Evolutionary conservation across 441 rosid genomes (phyloP).

Genomic region (Flueggea neowawraea): DNA sequence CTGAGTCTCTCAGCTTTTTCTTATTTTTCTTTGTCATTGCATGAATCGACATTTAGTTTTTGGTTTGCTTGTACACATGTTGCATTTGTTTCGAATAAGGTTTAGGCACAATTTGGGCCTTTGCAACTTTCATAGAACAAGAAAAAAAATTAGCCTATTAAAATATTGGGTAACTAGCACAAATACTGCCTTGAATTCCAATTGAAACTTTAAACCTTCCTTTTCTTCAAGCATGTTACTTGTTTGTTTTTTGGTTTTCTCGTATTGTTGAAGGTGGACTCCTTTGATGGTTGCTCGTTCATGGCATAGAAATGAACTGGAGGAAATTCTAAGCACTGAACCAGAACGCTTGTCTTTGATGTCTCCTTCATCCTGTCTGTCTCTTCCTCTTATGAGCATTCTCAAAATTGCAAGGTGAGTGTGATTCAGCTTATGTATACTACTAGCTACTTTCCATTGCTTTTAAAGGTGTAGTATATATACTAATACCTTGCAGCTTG

Average conservation of each 20-base stretch:
- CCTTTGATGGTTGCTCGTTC: constrained; percentile 93
- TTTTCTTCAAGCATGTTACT: not conserved
- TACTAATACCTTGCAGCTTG: not conserved
- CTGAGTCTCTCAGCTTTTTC: no score
- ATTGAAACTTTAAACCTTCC: not conserved
- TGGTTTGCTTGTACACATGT: no score
- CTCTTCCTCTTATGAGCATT: constrained; percentile 94
- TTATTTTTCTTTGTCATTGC: no score
- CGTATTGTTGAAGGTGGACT: constrained; percentile 56
- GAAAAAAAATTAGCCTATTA: no score
- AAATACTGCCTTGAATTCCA: no score
- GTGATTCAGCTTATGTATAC: no score
- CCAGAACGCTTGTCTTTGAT: constrained; percentile 34
- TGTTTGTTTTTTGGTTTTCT: constrained; percentile 14
- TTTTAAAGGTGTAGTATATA: no score
- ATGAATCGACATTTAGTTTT: no score
- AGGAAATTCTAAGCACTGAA: constrained; percentile 56
- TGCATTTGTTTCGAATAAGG: not conserved
- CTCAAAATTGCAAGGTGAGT: constrained; percentile 84
- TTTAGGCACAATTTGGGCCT: not conserved
- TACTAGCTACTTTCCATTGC: no score
- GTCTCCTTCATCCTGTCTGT: constrained; percentile 70
- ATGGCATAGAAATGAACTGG: constrained; percentile 83
- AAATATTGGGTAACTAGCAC: no score
- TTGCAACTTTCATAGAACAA: not conserved